Percentiles rank a stretch among this genome's conserved stretches.
Evolutionary conservation across 2,329 filamentous ascomycete species (phyloP).

Genomic region (Colletotrichum plurivorum): DNA sequence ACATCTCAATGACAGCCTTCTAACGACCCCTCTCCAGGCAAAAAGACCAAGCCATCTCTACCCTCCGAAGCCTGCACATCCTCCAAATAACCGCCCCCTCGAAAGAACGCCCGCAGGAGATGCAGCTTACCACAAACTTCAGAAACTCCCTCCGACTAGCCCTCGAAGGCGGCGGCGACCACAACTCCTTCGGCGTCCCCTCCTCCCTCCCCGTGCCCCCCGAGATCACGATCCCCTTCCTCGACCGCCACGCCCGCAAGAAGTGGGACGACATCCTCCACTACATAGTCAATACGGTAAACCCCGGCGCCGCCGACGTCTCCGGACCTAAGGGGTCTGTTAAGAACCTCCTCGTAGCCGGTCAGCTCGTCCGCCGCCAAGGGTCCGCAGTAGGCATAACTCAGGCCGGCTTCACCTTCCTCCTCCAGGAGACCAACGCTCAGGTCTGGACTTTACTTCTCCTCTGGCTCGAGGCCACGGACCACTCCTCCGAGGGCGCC

Average conservation of each 20-base stretch:
- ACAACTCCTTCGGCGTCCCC: conserved; percentile 92
- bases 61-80: conserved; percentile 90
- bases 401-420: conserved; percentile 92
- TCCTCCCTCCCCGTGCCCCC: conserved; percentile 74
- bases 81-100: conserved; percentile 74
- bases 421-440: conserved; percentile 94
- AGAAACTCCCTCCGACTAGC: conserved; percentile 86
- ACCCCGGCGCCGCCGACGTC: conserved; percentile 55
- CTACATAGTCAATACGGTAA: conserved; percentile 88
- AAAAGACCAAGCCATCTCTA: conserved; percentile 86
- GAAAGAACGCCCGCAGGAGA: conserved; percentile 76
- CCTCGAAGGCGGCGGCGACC: conserved; percentile 87
- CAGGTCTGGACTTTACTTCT: conserved; percentile 97
- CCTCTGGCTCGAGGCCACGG: conserved; percentile 90
- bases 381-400: conserved; percentile 78
- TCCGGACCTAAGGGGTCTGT: conserved; percentile 80
- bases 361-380: conserved; percentile 80
- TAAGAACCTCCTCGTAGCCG: conserved; percentile 85
- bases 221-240: conserved; percentile 77
- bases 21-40: conserved; percentile 64
- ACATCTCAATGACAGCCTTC: no score
- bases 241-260: conserved; percentile 87
- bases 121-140: conserved; percentile 86
- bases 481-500: conserved; percentile 64
- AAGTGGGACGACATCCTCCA: conserved; percentile 98